Evolutionary conservation across 208 protist genomes (phyloP).

Genomic region (Acanthamoeba lenticulata): DNA sequence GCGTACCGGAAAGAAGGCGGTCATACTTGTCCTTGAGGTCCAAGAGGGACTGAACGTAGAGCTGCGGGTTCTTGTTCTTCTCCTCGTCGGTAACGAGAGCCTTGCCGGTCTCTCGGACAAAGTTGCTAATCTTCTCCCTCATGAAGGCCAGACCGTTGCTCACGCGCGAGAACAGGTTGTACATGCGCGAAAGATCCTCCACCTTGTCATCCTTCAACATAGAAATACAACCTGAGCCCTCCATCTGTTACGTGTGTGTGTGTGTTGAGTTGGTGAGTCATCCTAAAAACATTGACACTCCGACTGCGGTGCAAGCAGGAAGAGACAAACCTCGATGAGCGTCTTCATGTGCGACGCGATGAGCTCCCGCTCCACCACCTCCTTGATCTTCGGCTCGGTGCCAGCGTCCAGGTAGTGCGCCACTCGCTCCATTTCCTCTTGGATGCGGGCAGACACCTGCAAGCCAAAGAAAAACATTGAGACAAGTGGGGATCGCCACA

Average conservation of each 20-base stretch:
- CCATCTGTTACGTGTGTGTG: conserved; percentile 78
- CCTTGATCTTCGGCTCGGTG: conserved; percentile 80
- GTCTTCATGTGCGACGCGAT: conserved; percentile 86
- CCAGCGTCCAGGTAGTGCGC: conserved; percentile 82
- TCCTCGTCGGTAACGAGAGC: conserved; percentile 66
- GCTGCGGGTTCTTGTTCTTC: conserved; percentile 71
- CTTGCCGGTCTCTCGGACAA: conserved; percentile 81
- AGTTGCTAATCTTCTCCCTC: conserved; percentile 74
- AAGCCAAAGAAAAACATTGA: not conserved
- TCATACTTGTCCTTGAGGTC: conserved; percentile 88
- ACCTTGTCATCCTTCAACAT: conserved; percentile 84
- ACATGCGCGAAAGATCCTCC: conserved; percentile 86
- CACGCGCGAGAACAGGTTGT: conserved; percentile 83
- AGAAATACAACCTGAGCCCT: conserved; percentile 82
- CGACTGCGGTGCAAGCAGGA: not conserved
- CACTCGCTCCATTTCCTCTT: conserved; percentile 87
- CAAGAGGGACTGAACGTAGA: conserved; percentile 81
- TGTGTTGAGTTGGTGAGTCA: too few relatives aligned
- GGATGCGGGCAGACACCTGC: conserved; percentile 79
- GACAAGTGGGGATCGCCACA: too few relatives aligned
- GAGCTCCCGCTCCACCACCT: conserved; percentile 84
- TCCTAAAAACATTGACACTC: not conserved
- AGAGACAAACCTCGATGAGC: conserved; percentile 78
- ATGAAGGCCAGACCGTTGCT: conserved; percentile 74
- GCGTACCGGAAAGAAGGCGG: conserved; percentile 40